Base-by-base conservation (phyloP, 345 rosid genomes). In the Salix arbutifolia region DNA sequence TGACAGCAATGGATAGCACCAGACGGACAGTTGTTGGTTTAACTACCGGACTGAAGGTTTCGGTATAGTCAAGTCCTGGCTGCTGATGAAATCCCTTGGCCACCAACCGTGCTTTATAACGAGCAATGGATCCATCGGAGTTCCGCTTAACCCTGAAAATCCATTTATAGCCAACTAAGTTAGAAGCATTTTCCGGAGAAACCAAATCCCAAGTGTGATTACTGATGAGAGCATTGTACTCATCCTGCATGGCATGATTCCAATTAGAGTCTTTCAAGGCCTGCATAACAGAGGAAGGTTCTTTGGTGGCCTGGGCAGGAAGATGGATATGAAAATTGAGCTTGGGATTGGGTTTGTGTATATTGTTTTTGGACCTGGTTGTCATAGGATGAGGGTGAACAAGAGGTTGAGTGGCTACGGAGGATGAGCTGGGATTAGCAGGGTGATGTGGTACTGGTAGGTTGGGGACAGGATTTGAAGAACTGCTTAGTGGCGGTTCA, bases 41-140 rank as follows among this genome's bases (percentile, higher is more conserved):
- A 0, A 72, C 67, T 3, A 72, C 46, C 0, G 4, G 65, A 52
- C 4, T 17, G 6, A 71, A 71, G 17, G 23, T 71, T 6, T 19
- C 18, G 1, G 12, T 14, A 31, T 56, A 72, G 13, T 72, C 52
- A 10, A 72, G 21, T 0, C 42, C 62, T 0, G 17, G 9, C 12
- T 10, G 0, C 0, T 70, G 40, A 1, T 26, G n/a, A 70, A 21
- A 72, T 0, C 52, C 67, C 12, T 72, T 72, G 0, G 75, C 67
- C 1, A 58, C 48, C 0, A 72, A 44, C 0, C 67, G 10, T 1
- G 75, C 52, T n/a, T 60, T 58, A 2, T 23, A 70, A 5, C 0
- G 18, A 1, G 21, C 1, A 19, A 8, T 0, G 0, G n/a, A n/a
- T n/a, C 62, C 73, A 70, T 26, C 0, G 0, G 40, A 14, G 5